Evolutionary conservation across 2,329 filamentous ascomycete genomes (phyloP), one percentile per base, ranked within the genome.

Genomic region (Akanthomyces lecanii): DNA sequence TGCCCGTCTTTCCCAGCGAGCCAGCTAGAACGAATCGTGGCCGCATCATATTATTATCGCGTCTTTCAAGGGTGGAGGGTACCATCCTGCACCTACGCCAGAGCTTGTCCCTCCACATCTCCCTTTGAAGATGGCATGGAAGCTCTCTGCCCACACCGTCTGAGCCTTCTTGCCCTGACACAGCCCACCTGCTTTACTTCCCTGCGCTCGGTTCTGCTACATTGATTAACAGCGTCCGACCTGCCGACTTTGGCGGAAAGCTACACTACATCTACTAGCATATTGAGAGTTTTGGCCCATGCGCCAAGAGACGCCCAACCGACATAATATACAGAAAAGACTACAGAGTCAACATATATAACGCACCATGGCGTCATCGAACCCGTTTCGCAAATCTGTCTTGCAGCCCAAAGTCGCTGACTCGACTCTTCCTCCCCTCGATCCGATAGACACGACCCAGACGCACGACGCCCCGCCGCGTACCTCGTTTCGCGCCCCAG

Each of bases 371-470:
- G 67, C 70, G 42, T 81, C 71, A 76, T 82, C 73, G 50, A 84
- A 84, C 67, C 82, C 82, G 12, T 84, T 84, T 69, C 81, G 82
- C 66, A 80, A 77, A 67, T 81, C 77, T 71, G 67, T 66, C 40
- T 64, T 69, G 50, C 21, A 67, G 67, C 51, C 65, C 66, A 57
- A 67, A 68, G 12, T 40, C 11, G 50, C 50, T 3, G 56, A 68
- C 69, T 50, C 64, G 68, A 63, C 69, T 66, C 65, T 69, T 52
- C 65, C 69, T 66, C 28, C 70, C 62, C 70, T 75, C 63, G 69
- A 73, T 52, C 66, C 70, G 54, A 69, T 71, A 64, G 69, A 71
- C 65, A 67, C 70, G 61, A 64, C 71, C 66, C 33, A 71, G 69
- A 65, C 65, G 12, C 42, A 59, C n/a, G 53, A 60, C 16, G 65